Evolutionary conservation across 2,329 filamentous ascomycete genomes (phyloP), one percentile per base, ranked within the genome.

Genomic region (Fusarium praegraminearum): DNA sequence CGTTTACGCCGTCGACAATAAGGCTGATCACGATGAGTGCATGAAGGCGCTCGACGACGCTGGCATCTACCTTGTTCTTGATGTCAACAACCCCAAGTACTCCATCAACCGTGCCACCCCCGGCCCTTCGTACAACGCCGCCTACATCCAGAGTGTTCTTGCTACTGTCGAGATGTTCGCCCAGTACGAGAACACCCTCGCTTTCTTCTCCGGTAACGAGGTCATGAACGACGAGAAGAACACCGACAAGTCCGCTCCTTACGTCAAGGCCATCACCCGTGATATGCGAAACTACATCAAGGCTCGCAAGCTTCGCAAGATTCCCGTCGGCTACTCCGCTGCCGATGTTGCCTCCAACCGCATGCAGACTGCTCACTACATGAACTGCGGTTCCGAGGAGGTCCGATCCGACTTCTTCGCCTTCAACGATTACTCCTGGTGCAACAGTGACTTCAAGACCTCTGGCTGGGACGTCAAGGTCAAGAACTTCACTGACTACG

Each of bases 1-100:
- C 80, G 92, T 97, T 67, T 98, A 97, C 86, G 93, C 91, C 18
- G 90, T 97, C 72, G 94, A 98, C 85, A 97, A 97, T 86, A 90
- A 90, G 52, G 83, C 85, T 73, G 82, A 91, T 80, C 94, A 98
- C 82, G 90, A 94, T 75, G 86, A 89, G 67, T 98, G 94, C 85
- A 98, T 98, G 94, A 83, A 86, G 65, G 85, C 87, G 46, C 86
- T 97, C 65, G 90, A 89, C 54, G 91, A 92, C 75, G 94, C 93
- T 68, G 93, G 93, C 75, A 97, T 97, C 84, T 97, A 97, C 85
- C 88, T 97, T 55, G 93, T 97, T 38, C 85, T 97, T 53, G 94
- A 97, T 76, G 92, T 96, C 84, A 97, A 97, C 88, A 95, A 84
- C 87, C 93, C 93, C 72, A 85, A 89, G 71, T 97, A 97, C 86